Conservation (phyloP, 345 rosid genomes). For the Isatis tinctoria region DNA sequence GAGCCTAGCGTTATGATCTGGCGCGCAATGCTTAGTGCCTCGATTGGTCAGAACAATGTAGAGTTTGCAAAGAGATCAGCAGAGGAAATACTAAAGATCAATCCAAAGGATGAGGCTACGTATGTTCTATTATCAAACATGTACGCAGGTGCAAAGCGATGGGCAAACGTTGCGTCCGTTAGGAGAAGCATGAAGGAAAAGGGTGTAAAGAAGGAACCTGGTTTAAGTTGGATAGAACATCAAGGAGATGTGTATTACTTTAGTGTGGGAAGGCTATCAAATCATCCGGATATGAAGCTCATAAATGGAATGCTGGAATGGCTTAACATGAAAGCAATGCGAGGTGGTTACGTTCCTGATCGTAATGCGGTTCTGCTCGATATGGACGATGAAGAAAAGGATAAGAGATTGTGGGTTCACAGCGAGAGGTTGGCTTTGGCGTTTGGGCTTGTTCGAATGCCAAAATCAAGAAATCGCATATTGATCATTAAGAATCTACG, state of each 20-base stretch:
- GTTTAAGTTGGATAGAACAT: constrained; percentile 86
- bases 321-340: constrained; percentile 66
- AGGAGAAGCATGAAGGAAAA: constrained; percentile 65
- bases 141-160: constrained; percentile 62
- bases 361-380: constrained; percentile 47
- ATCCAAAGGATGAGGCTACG: constrained; percentile 71
- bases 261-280: constrained; percentile 49
- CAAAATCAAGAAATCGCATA: constrained; percentile 43
- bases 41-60: constrained; percentile 60
- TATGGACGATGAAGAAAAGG: constrained; percentile 58
- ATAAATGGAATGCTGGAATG: constrained; percentile 80
- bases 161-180: constrained; percentile 60
- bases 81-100: constrained; percentile 51
- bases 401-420: constrained; percentile 66
- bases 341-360: constrained; percentile 61
- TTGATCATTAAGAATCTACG: constrained; percentile 77
- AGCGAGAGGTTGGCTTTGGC: constrained; percentile 90
- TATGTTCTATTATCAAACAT: constrained; percentile 73
- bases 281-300: constrained; percentile 65
- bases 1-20: constrained; percentile 72
- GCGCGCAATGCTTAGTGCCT: constrained; percentile 88
- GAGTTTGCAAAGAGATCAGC: constrained; percentile 65
- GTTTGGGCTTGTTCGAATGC: constrained; percentile 50
- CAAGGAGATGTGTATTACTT: constrained; percentile 65
- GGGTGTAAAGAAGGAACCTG: constrained; percentile 78